Evolutionary conservation across 352 stramenopile genomes (phyloP), one percentile per base, ranked within the genome.

Genomic region (Phytophthora meadii): DNA sequence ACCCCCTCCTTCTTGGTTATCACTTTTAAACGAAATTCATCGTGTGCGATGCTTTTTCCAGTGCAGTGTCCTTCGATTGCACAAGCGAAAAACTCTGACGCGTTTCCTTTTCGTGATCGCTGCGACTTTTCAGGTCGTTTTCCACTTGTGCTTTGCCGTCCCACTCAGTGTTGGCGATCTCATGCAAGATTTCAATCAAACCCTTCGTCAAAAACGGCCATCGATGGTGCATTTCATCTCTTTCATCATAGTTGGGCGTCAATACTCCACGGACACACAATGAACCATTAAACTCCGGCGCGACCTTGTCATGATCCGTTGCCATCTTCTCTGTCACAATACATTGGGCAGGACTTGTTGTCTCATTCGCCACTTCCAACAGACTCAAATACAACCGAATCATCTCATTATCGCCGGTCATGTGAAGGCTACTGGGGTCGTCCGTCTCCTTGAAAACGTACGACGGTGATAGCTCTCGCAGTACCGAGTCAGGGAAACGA

Each of bases 251-350:
- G 30, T 19, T 56, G 2, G 14, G 36, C 19, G 19, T 9, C 17
- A 45, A 56, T 22, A 56, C n/a, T n/a, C 36, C 50, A 8, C 50
- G 50, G 19, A 46, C 34, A 22, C 19, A 56, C 17, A 55, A 22
- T 34, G 32, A 54, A 17, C 34, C 37, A 17, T 32, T 11, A 55
- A 45, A 40, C 12, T 7, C 6, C 15, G 10, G 39, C 39, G 5
- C 8, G 42, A n/a, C 22, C 19, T 40, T 17, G 17, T 49, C 19
- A 19, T 19, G 19, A 19, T 19, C 11, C 4, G 5, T 30, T 14
- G 8, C 34, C 11, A 11, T 30, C 7, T n/a, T 40, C 30, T 19
- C 22, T 17, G 30, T 44, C 8, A 55, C 30, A 19, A 28, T 28
- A 32, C 6, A 55, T 28, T 44, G 32, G 9, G 30, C 48, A 55